A percentile compares a stretch with the other conserved stretches of the same genome.
Evolutionary conservation across 257 asterid species (phyloP).

Genomic region (Jasminum sambac): DNA sequence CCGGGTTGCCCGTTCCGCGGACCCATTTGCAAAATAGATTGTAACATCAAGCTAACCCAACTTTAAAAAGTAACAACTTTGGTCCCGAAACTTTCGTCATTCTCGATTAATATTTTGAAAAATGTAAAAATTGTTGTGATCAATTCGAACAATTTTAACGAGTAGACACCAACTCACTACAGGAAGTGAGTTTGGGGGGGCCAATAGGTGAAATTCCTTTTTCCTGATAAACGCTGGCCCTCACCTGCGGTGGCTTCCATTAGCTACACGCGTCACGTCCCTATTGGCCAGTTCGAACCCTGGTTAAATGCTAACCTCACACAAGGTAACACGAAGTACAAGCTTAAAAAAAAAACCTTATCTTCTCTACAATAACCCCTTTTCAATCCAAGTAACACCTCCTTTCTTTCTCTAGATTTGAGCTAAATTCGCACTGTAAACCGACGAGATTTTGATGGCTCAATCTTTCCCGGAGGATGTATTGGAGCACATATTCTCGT

Average conservation of each 20-base stretch:
- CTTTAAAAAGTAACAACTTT: neutral
- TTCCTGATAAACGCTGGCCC: constrained; percentile 17
- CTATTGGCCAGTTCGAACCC: constrained; percentile 23
- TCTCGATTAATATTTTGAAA: no score
- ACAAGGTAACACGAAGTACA: constrained; percentile 31
- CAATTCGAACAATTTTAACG: neutral
- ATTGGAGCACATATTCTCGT: constrained; percentile 76
- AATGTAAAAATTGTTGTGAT: neutral
- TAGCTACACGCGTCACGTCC: constrained; percentile 25
- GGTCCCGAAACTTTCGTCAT: neutral
- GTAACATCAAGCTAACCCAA: no score
- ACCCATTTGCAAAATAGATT: no score
- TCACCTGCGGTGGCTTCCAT: constrained; percentile 32
- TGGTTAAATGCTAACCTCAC: constrained; percentile 48
- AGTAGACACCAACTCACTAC: neutral
- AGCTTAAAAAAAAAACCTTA: constrained; percentile 62
- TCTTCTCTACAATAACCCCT: constrained; percentile 55
- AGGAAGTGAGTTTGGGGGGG: neutral
- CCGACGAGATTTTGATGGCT: constrained; percentile 54
- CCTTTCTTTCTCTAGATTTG: constrained; percentile 22
- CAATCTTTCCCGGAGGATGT: constrained; percentile 85
- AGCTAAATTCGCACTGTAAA: constrained; percentile 35
- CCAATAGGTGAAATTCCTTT: neutral
- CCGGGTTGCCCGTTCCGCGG: constrained; percentile 28
- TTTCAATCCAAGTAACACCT: constrained; percentile 33